Evolutionary conservation across 2,329 filamentous ascomycete species (phyloP), one percentile per base, ranked within the genome.

Genomic region (Onygena corvina): DNA sequence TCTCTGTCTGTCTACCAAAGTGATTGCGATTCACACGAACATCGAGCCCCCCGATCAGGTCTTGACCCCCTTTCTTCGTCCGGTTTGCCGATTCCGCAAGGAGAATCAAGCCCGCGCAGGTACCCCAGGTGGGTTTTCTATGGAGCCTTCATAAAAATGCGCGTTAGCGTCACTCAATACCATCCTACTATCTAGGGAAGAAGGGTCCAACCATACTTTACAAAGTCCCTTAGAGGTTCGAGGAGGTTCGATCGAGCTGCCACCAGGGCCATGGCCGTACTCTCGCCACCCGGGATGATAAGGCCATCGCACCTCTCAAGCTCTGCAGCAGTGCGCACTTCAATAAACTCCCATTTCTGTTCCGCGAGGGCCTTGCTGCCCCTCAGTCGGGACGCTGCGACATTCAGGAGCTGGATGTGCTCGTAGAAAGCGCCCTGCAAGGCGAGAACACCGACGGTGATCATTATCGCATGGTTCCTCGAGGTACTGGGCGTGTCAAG

Each of bases 341-440:
- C 83, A 54, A 83, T 73, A 61, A 92, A 86, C 21, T 66, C 61
- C 69, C 86, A 81, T 40, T 64, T 46, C 21, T 57, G 52, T 35
- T 47, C 27, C 29, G 30, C 25, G n/a, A 21, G 11, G 54, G 57
- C 16, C 46, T 52, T 42, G 51, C 40, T 52, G 53, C 54, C 50
- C 47, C 50, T 51, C 48, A 84, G 62, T 18, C 68, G 66, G n/a
- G 67, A 62, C 2, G 80, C 76, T 4, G 89, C 88, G 54, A 77
- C 75, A 56, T 76, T 76, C 31, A 96, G 74, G 31, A 94, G 77
- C 56, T 79, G 74, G 50, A 94, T 65, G 70, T 98, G 90, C 66
- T 98, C 90, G 60, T 80, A 76, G 66, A 96, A 95, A 51, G 89
- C 90, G 59, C 92, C 92, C 68, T 98, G 92, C 14, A 98, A 77